Evolutionary conservation across 192 early-diverging fungal species (phyloP), one percentile per base, ranked within the genome.

Genomic region (Mortierella hygrophila): DNA sequence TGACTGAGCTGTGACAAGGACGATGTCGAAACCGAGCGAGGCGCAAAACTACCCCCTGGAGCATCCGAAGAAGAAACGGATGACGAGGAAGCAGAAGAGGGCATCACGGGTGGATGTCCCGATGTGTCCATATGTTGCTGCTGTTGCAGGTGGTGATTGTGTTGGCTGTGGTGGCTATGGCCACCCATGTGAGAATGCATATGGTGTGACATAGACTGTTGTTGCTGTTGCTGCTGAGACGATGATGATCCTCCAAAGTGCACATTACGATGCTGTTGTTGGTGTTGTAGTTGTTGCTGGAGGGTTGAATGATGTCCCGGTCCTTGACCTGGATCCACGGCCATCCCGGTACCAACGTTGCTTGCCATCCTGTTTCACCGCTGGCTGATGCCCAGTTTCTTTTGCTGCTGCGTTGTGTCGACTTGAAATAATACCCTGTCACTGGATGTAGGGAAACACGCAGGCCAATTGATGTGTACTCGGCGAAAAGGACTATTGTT

Each of bases 221-320:
- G 73, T 32, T 70, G 52, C 26, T 52, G 74, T 44, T 76, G 79
- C 41, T 77, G 77, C n/a, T 84, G 83, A 68, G 76, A 72, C 40
- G 70, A 15, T 5, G 82, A 57, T 6, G 69, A 9, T 32, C 60
- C 71, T 29, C 76, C 71, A 21, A 83, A 83, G 46, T 83, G 82
- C 8, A 78, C 82, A 42, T 78, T 83, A 1, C 82, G 82, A n/a
- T 83, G 82, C 26, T 41, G 71, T 4, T 46, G 41, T 26, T 72
- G 71, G 0, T 46, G 41, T 6, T 70, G 60, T 63, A 32, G 29
- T 11, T 63, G 60, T 65, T 65, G 60, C 26, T 32, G 60, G 13
- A 65, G 60, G 29, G 9, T n/a, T 0, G 60, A 32, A 65, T 65
- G 60, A 10, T 65, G 60, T 15, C 60, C 60, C 26, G 60, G 80